Conservation (phyloP, 192 early-diverging fungal species). For the Pilobolus umbonatus region DNA sequence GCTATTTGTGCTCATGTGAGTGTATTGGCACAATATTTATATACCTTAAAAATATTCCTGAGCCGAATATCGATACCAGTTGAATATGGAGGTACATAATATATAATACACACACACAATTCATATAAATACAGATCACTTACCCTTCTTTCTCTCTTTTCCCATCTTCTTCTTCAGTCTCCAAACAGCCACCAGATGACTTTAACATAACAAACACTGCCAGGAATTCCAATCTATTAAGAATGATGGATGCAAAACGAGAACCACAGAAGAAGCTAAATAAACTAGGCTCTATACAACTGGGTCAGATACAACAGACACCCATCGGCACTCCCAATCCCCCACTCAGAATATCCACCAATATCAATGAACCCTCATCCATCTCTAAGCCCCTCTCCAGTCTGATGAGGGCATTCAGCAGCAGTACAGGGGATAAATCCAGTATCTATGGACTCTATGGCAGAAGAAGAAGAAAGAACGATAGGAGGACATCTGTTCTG, state of each 20-base stretch:
- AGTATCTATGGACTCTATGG: not conserved
- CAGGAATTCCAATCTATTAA: slow-evolving; percentile 5
- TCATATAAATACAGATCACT: not conserved
- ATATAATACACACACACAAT: slow-evolving; percentile 28
- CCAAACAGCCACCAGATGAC: not conserved
- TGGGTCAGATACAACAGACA: not conserved
- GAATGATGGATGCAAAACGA: slow-evolving; percentile 3
- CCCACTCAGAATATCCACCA: not conserved
- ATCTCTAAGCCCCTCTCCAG: not conserved
- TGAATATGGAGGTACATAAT: slow-evolving; percentile 28
- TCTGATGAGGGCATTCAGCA: not conserved
- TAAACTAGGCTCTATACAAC: not conserved
- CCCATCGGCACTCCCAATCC: not conserved
- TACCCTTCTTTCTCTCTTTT: not conserved
- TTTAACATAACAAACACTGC: not conserved
- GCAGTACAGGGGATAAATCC: not conserved
- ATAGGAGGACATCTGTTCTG: not conserved
- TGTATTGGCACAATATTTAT: slow-evolving; percentile 90
- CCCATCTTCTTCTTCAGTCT: not conserved
- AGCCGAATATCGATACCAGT: slow-evolving; percentile 55
- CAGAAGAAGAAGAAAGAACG: slow-evolving; percentile 1
- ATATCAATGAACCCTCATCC: not conserved
- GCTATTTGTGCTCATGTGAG: slow-evolving; percentile 65
- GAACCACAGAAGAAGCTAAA: too few relatives aligned
- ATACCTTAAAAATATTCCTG: slow-evolving; percentile 78